Evolutionary conservation across 1,139 yeast species (phyloP).

Genomic region (Lodderomyces margitis): DNA sequence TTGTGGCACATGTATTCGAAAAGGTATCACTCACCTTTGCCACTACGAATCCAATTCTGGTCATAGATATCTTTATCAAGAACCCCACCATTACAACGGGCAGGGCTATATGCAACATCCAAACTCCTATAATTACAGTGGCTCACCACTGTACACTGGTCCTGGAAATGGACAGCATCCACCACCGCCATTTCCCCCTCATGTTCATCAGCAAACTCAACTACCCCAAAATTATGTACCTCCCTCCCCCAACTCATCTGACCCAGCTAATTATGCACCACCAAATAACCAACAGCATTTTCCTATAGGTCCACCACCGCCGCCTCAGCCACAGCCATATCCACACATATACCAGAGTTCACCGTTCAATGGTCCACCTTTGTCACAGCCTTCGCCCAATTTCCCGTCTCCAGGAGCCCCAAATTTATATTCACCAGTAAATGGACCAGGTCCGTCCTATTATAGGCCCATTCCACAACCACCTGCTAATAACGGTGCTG

Average conservation of each 20-base stretch:
- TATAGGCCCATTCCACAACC: background rate
- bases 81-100: background rate
- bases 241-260: conserved; percentile 4
- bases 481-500: background rate
- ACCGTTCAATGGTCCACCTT: conserved; percentile 1
- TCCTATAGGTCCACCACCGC: conserved; percentile 5
- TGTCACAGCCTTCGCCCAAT: background rate
- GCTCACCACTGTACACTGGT: background rate
- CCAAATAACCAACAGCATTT: background rate
- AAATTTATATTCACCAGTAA: background rate
- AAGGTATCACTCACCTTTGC: conserved; percentile 73
- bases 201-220: conserved; percentile 1
- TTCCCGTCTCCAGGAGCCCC: background rate
- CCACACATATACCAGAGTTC: background rate
- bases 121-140: background rate
- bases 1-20: conserved; percentile 69
- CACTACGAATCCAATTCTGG: conserved; percentile 41
- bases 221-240: conserved; percentile 6
- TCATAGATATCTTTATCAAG: conserved; percentile 1
- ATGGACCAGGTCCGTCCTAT: background rate
- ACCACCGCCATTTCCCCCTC: background rate
- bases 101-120: background rate
- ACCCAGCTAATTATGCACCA: conserved; percentile 4
- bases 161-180: background rate
- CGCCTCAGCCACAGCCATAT: conserved; percentile 2